phyloP scores from a whole-genome alignment of 2,329 filamentous ascomycete genomes.

The Simplicillium aogashimaense region DNA sequence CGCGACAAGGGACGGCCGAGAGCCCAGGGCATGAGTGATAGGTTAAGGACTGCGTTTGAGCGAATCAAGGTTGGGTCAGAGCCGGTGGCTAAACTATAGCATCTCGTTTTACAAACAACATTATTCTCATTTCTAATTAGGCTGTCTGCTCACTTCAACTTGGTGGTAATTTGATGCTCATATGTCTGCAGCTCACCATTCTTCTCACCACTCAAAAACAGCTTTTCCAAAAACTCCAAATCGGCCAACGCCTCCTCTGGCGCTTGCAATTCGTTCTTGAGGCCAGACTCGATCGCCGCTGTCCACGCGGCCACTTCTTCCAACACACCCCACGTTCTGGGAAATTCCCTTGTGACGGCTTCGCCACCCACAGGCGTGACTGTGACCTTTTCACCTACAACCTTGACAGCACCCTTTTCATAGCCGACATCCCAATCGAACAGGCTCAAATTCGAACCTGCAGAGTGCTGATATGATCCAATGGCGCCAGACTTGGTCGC shows the following conservation, averaged over 20 bases:
- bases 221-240: constrained; percentile 46
- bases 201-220: constrained; percentile 36
- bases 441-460: constrained; percentile 42
- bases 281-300: constrained; percentile 36
- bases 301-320: constrained; percentile 55
- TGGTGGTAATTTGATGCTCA: too few species aligned
- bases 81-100: constrained; percentile 5
- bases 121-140: too few species aligned
- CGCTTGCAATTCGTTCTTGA: constrained; percentile 37
- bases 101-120: too few species aligned
- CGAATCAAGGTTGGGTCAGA: constrained; percentile 32
- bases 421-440: constrained; percentile 48
- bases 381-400: constrained; percentile 33
- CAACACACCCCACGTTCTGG: constrained; percentile 41
- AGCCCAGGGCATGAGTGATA: constrained; percentile 50
- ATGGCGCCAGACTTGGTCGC: constrained; percentile 41
- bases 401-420: constrained; percentile 44
- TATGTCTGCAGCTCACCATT: constrained; percentile 28
- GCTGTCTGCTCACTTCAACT: too few species aligned
- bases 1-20: constrained; percentile 60
- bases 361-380: constrained; percentile 25
- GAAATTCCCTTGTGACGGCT: constrained; percentile 28
- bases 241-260: constrained; percentile 51
- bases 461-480: constrained; percentile 47
- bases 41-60: constrained; percentile 49